These are phyloP conservation scores for Grigorovia jiainica DNA, from an alignment of 805 yeast species.

Conservation along the genomic window DNA sequence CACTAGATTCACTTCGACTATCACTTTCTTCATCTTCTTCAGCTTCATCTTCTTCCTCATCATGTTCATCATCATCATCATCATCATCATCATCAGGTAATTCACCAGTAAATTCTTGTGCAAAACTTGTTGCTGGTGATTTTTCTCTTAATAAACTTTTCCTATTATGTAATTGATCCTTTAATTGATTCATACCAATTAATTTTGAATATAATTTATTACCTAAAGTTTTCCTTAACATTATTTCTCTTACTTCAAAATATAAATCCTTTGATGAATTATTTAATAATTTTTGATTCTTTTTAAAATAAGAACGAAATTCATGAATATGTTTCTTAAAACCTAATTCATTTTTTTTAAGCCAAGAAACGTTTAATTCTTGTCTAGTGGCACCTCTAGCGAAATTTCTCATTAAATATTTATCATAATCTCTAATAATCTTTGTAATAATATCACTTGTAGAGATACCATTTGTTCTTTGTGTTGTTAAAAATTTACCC, in stretches of 20 bases:
- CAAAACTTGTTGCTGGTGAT: slow-evolving; percentile 29
- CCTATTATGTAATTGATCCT: slow-evolving; percentile 3
- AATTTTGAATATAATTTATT: slow-evolving; percentile 25
- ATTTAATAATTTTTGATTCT: slow-evolving; percentile 57
- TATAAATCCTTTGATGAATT: slow-evolving; percentile 74
- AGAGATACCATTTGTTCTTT: slow-evolving; percentile 92
- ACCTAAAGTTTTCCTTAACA: slow-evolving; percentile 31
- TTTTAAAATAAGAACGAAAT: slow-evolving; percentile 78
- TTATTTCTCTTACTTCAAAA: slow-evolving; percentile 71
- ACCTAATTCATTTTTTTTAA: slow-evolving; percentile 92
- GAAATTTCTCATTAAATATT: slow-evolving; percentile 91
- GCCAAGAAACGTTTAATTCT: slow-evolving; percentile 94
- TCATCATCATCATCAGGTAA: slow-evolving; percentile 7
- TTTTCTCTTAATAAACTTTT: slow-evolving; percentile 14
- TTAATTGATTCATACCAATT: slow-evolving; percentile 8
- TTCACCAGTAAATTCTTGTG: slow-evolving; percentile 22
- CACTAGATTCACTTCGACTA: slow-evolving; percentile 23
- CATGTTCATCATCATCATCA: slow-evolving; percentile 13
- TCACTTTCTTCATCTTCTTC: slow-evolving; percentile 14
- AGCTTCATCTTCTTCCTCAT: slow-evolving; percentile 16
- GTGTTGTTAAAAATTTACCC: slow-evolving; percentile 90
- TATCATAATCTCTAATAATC: slow-evolving; percentile 91
- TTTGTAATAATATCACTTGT: slow-evolving; percentile 94
- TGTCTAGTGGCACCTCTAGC: slow-evolving; percentile 96
- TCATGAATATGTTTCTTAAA: slow-evolving; percentile 83